A percentile compares a stretch with the other conserved stretches of the same genome.
phyloP scores from a whole-genome alignment of 768 basidiomycete species.

The Pholiota molesta region DNA sequence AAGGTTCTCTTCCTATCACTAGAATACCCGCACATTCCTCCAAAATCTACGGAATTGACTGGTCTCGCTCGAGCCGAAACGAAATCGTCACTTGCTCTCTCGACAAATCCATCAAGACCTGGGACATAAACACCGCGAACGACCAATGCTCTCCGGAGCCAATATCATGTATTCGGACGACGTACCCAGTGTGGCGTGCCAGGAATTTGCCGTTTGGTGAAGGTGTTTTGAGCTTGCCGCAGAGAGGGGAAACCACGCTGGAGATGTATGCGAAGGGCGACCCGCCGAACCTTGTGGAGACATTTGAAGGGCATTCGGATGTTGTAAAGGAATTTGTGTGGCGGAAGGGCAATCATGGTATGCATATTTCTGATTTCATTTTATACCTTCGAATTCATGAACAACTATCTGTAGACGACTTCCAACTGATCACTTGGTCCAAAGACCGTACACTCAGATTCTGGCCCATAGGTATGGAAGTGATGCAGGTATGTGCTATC shows the following conservation, averaged over 20 bases:
- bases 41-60: constrained; percentile 98
- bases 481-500: constrained; percentile 56
- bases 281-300: constrained; percentile 56
- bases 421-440: constrained; percentile 70
- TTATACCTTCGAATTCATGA: not conserved
- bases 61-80: constrained; percentile 75
- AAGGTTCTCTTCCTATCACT: constrained; percentile 83
- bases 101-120: constrained; percentile 91
- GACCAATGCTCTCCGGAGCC: constrained; percentile 36
- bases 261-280: constrained; percentile 74
- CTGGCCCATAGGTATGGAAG: constrained; percentile 81
- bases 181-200: constrained; percentile 94
- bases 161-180: constrained; percentile 61
- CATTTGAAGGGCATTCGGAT: constrained; percentile 87
- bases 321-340: constrained; percentile 99
- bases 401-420: constrained; percentile 39
- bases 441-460: constrained; percentile 91
- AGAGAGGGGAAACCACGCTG: constrained; percentile 80
- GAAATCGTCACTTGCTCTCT: constrained; percentile 94
- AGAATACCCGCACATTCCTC: constrained; percentile 81
- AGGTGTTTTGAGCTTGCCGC: constrained; percentile 86
- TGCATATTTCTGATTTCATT: constrained; percentile 11
- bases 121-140: constrained; percentile 55
- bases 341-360: constrained; percentile 70
- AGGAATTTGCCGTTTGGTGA: constrained; percentile 90